These are phyloP conservation scores for Alternaria arborescens DNA, from an alignment of 2,329 filamentous ascomycete genomes.

Conservation along the genomic window DNA sequence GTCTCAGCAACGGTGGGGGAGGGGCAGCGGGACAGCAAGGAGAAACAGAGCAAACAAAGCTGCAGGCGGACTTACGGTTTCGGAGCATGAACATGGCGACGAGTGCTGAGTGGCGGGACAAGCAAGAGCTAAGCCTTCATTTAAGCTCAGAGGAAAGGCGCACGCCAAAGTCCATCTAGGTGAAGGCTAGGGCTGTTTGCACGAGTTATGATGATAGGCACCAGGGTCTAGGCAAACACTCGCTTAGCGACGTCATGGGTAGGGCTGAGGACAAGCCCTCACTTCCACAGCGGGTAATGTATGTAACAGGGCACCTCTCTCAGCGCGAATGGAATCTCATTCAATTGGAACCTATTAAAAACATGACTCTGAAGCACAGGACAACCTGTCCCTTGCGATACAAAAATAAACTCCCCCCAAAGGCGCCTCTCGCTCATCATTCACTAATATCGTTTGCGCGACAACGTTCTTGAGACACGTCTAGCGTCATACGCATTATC, in stretches of 20 bases:
- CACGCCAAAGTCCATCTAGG: conserved; percentile 24
- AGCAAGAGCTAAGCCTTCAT: conserved; percentile 27
- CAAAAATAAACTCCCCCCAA: background rate
- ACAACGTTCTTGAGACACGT: background rate
- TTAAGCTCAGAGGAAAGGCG: conserved; percentile 27
- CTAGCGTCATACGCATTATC: background rate
- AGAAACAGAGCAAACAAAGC: conserved; percentile 18
- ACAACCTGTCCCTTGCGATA: background rate
- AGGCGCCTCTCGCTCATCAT: background rate
- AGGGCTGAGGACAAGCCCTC: background rate
- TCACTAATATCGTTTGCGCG: background rate
- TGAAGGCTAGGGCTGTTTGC: conserved; percentile 17
- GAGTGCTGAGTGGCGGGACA: conserved; percentile 14
- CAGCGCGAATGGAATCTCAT: background rate
- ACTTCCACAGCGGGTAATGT: background rate
- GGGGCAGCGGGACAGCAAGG: conserved; percentile 31
- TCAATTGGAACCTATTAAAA: background rate
- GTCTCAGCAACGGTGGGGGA: conserved; percentile 37
- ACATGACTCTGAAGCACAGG: background rate
- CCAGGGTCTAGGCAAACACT: conserved; percentile 24
- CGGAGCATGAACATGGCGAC: conserved; percentile 54
- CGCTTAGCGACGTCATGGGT: conserved; percentile 19
- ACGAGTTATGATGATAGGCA: conserved; percentile 24
- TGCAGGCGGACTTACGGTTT: conserved; percentile 43
- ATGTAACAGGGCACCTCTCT: background rate